phyloP scores from a whole-genome alignment of 1,139 yeast genomes.

The Yamadazyma pseudoaaseri region DNA sequence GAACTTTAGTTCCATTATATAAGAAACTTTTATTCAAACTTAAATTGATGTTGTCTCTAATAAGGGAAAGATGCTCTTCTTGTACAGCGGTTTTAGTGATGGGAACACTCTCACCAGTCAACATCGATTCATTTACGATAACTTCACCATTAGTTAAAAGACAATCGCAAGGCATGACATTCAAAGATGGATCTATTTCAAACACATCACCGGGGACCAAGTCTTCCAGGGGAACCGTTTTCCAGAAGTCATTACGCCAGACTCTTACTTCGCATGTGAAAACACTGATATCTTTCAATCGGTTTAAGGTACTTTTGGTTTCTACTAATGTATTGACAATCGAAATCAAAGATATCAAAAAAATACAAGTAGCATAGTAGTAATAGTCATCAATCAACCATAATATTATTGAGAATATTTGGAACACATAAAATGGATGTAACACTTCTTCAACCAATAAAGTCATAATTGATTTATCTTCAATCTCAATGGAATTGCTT shows the following conservation, averaged over 20 bases:
- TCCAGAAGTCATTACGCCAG: slow-evolving; percentile 93
- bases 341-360: slow-evolving; percentile 78
- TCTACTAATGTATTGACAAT: slow-evolving; percentile 79
- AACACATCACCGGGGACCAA: slow-evolving; percentile 94
- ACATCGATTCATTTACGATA: slow-evolving; percentile 91
- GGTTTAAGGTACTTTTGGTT: slow-evolving; percentile 70
- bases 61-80: slow-evolving; percentile 54
- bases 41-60: slow-evolving; percentile 65
- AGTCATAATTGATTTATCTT: slow-evolving; percentile 64
- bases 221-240: slow-evolving; percentile 72
- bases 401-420: slow-evolving; percentile 81
- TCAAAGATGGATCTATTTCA: slow-evolving; percentile 84
- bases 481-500: slow-evolving; percentile 68
- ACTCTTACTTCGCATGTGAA: slow-evolving; percentile 83
- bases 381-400: slow-evolving; percentile 93
- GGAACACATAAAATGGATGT: slow-evolving; percentile 94
- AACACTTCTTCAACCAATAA: slow-evolving; percentile 82
- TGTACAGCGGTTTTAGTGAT: slow-evolving; percentile 76
- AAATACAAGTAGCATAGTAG: slow-evolving; percentile 91
- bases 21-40: slow-evolving; percentile 70
- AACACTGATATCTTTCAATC: slow-evolving; percentile 72
- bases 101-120: slow-evolving; percentile 97
- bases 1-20: slow-evolving; percentile 84
- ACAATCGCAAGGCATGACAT: slow-evolving; percentile 84
- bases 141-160: slow-evolving; percentile 86